phyloP scores from a whole-genome alignment of 371 early-diverging fungal species.

The Mortierella sp. region DNA sequence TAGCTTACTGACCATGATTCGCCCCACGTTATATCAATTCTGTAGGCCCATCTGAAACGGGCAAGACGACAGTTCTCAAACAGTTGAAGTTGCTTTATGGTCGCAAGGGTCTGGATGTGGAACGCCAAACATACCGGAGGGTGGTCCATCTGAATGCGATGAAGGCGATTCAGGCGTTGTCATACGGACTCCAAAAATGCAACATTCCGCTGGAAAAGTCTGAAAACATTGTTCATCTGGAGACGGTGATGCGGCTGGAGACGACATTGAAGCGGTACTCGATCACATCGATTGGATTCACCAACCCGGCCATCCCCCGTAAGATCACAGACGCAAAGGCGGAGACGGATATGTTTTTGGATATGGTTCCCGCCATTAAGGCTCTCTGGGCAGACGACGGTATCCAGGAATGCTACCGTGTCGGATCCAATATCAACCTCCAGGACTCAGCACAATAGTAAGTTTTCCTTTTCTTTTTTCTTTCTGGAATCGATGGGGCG shows the following conservation, averaged over 20 bases:
- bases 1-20: neutral
- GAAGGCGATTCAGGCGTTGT: conserved; percentile 59
- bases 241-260: conserved; percentile 45
- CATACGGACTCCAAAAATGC: conserved; percentile 37
- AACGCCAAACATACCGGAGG: conserved; percentile 59
- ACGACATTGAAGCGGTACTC: conserved; percentile 48
- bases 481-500: neutral
- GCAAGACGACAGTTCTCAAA: conserved; percentile 64
- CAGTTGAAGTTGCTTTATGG: conserved; percentile 62
- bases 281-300: conserved; percentile 42
- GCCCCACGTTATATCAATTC: neutral
- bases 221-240: conserved; percentile 56
- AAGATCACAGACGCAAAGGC: conserved; percentile 60
- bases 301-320: conserved; percentile 61
- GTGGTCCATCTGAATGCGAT: conserved; percentile 60
- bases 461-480: conserved; percentile 14
- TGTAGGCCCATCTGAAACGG: conserved; percentile 62
- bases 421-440: conserved; percentile 46
- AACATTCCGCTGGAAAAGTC: conserved; percentile 43
- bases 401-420: conserved; percentile 44
- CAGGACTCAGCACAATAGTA: conserved; percentile 65
- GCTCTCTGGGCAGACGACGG: conserved; percentile 61
- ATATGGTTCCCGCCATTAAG: conserved; percentile 59
- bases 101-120: conserved; percentile 54
- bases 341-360: conserved; percentile 54